phyloP scores from a whole-genome alignment of 306 rosid genomes.

The Castanea mollissima region DNA sequence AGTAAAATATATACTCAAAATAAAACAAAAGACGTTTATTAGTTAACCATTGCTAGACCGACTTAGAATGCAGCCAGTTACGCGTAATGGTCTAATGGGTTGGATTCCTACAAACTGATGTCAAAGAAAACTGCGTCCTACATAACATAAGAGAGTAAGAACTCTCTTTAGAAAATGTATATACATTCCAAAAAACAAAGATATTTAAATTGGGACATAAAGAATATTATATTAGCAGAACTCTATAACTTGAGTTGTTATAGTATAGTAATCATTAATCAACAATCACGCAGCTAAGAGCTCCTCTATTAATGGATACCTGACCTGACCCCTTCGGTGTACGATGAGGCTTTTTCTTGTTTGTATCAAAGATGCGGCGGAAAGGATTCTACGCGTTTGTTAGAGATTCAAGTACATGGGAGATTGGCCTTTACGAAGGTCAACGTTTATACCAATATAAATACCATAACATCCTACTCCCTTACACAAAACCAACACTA shows the following conservation, averaged over 20 bases:
- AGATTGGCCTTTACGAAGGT: constrained; percentile 38
- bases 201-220: too few relatives aligned
- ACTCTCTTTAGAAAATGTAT: not conserved
- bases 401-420: constrained; percentile 9
- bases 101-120: too few relatives aligned
- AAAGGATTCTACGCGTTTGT: constrained; percentile 11
- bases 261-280: not conserved
- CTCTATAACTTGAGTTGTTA: not conserved
- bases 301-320: constrained; percentile 1
- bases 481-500: not conserved
- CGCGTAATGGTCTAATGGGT: too few relatives aligned
- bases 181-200: too few relatives aligned
- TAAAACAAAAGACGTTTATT: too few relatives aligned
- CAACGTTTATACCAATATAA: constrained; percentile 48
- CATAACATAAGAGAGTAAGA: not conserved
- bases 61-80: too few relatives aligned
- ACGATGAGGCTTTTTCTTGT: constrained; percentile 42
- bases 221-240: not conserved
- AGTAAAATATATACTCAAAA: too few relatives aligned
- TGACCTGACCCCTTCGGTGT: constrained; percentile 62
- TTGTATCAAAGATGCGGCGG: constrained; percentile 53
- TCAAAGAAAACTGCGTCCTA: too few relatives aligned
- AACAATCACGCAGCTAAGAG: not conserved
- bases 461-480: constrained; percentile 18
- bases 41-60: too few relatives aligned